Base-by-base conservation (phyloP, 148 eudicot species). In the Suaeda aralocaspica region DNA sequence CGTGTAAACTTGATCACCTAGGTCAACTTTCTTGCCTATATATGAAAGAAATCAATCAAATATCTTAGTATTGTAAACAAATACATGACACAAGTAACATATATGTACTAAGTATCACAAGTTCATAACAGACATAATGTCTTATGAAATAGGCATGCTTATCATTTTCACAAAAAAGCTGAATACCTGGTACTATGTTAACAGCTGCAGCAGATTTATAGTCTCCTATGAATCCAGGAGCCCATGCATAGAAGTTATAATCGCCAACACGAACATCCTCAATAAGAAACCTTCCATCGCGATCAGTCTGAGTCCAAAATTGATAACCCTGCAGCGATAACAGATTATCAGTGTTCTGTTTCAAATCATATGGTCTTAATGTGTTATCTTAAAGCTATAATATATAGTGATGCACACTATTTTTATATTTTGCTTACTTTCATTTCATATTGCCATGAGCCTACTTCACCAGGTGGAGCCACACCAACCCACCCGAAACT, bases 401-500 rank as follows among this genome's bases (percentile, higher is more conserved):
- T 24, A 29, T 14, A 33, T 0, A 34, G 11, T 4, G 22, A 44
- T 62, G 16, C n/a, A 5, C 2, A 5, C 36, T 12, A 45, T 57
- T 34, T 48, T n/a, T 18, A 46, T 50, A 36, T 39, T 2, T 9
- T 53, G 21, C 72, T 36, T 53, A 93, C 98, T 89, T 94, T 91
- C 71, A 77, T 76, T 67, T 94, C 88, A 16, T 29, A 33, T 70
- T 94, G 97, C 96, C 97, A 94, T 36, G 98, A 94, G 62, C 92
- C 92, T 0, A 41, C 81, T 30, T 66, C 68, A 64, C 98, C 98
- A 16, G 92, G 92, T 41, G 74, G 65, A 56, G 92, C 89, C 80
- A 94, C 79, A 28, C 98, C 97, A 33, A 92, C 83, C 79, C 84
- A 88, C 33, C 94, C 91, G 44, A 62, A 59, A 26, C 44, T 70